A percentile compares a stretch with the other conserved stretches of the same genome.
Evolutionary conservation across 495 filamentous ascomycete species (phyloP).

Genomic region (Penicillium ochrochloron): DNA sequence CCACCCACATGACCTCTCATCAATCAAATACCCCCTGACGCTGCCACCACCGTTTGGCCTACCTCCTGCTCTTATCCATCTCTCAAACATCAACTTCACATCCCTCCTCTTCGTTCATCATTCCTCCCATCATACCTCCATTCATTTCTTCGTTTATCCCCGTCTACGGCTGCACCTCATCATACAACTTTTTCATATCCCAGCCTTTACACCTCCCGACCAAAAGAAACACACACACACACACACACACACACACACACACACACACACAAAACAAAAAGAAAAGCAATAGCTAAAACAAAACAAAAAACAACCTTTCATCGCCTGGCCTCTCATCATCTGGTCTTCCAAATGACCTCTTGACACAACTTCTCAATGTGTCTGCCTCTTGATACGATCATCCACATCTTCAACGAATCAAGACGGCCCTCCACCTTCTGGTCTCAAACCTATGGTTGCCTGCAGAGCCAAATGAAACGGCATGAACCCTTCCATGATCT

Average conservation of each 20-base stretch:
- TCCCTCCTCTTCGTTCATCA: not conserved
- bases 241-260: too few relatives aligned
- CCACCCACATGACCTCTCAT: not conserved
- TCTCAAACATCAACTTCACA: not conserved
- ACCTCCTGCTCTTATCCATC: not conserved
- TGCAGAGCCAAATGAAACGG: not conserved
- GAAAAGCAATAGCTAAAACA: too few relatives aligned
- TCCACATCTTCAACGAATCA: not conserved
- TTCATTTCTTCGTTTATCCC: not conserved
- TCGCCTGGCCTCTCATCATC: not conserved
- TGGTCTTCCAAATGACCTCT: not conserved
- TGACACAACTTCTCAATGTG: slow-evolving; percentile 1
- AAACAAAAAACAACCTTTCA: too few relatives aligned
- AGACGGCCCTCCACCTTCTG: not conserved
- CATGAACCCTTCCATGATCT: not conserved
- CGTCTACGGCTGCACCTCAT: not conserved
- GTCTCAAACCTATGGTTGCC: not conserved
- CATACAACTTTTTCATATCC: not conserved
- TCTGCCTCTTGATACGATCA: not conserved
- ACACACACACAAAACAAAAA: not conserved
- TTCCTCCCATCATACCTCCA: not conserved
- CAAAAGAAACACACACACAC: not conserved
- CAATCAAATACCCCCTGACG: too few relatives aligned
- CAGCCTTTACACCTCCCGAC: not conserved
- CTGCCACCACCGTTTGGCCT: too few relatives aligned